A percentile compares a stretch with the other conserved stretches of the same genome.
Evolutionary conservation across 345 rosid species (phyloP).

Genomic region (Euclidium syriacum): DNA sequence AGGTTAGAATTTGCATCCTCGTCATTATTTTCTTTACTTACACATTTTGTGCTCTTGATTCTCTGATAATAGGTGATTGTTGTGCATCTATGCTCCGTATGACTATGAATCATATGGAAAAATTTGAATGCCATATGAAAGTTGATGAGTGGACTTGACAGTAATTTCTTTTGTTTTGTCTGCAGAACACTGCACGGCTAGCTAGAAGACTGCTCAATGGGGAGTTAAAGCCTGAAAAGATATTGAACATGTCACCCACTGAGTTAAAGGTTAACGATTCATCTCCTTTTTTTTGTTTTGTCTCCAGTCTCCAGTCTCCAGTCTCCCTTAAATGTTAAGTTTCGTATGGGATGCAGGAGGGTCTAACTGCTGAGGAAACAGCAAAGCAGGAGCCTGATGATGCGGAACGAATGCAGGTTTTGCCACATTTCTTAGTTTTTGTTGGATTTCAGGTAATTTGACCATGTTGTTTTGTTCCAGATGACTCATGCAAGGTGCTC

Average conservation of each 20-base stretch:
- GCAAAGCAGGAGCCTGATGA: constrained; percentile 84
- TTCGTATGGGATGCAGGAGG: constrained; percentile 55
- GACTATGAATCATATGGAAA: not conserved
- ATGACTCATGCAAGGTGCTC: constrained; percentile 82
- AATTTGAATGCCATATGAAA: not conserved
- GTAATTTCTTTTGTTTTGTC: constrained; percentile 1
- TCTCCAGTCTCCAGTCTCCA: not conserved
- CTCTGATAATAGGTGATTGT: not conserved
- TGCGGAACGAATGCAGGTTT: constrained; percentile 73
- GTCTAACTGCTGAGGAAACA: constrained; percentile 82
- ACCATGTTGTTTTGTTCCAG: constrained; percentile 29
- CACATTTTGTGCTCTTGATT: not conserved
- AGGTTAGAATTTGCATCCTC: constrained; percentile 42
- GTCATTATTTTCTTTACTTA: not conserved
- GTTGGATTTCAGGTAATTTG: constrained; percentile 6
- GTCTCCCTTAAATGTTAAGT: not conserved
- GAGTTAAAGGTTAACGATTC: constrained; percentile 97
- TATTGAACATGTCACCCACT: constrained; percentile 81
- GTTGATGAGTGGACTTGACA: not conserved
- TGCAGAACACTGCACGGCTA: constrained; percentile 51
- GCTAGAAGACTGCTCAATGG: constrained; percentile 74
- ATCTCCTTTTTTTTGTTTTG: no score
- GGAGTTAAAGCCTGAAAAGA: constrained; percentile 76
- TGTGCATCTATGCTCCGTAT: not conserved
- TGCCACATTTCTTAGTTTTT: not conserved